Evolutionary conservation across 208 protist species (phyloP), one percentile per base, ranked within the genome.

Genomic region (Crithidia expoeki): DNA sequence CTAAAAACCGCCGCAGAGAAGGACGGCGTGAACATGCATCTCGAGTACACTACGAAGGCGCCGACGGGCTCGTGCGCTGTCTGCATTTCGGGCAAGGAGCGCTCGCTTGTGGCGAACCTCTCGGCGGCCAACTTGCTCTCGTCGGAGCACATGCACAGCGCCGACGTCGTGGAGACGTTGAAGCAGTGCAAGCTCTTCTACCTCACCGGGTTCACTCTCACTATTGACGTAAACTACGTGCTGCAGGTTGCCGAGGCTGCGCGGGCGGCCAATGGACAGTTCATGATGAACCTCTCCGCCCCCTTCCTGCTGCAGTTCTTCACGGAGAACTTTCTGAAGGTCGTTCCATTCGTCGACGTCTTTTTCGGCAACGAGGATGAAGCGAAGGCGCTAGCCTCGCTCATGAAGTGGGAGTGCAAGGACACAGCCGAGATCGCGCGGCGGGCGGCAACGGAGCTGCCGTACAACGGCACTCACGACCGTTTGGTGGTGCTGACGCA

Each of bases 31-130:
- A 61, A 74, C 21, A 90, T 95, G 87, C 69, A 84, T 30, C 74
- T 97, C n/a, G 84, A 97, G 74, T 87, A 95, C 72, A 92, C 90
- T 2, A 88, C 79, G 12, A 89, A 94, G 71, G 86, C 76, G 0
- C 84, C 92, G 32, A 99, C 98, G 9, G 98, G 98, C 57, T 97
- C 90, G 61, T 99, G 99, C 86, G 99, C 97, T 23, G 98, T 98
- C 12, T 94, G 98, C 51, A 94, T 99, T 62, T 92, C 81, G 11
- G 93, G 92, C 50, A 97, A 94, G 64, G 93, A 99, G 67, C 84
- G 95, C 50, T 94, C 97, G 23, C 87, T 99, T 2, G 91, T 99
- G 46, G 98, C 98, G 30, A 98, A 99, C 84, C 83, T 99, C 36
- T 95, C 87, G 30, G 98, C 99, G 17, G 98, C 99, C 21, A 98